phyloP scores from a whole-genome alignment of 805 yeast genomes.

The Candida manassasensis region DNA sequence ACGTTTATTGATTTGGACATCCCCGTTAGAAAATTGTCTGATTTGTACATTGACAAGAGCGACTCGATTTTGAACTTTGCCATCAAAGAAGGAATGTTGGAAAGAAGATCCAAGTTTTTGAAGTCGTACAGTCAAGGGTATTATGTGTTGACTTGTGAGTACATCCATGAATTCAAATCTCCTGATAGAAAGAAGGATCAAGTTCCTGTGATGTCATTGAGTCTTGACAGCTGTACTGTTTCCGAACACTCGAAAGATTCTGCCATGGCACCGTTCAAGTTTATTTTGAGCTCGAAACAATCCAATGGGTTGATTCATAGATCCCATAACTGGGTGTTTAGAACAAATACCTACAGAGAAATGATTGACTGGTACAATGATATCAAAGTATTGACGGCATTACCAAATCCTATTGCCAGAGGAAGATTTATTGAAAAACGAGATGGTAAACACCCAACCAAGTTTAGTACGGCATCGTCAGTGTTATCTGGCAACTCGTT shows the following conservation, averaged over 20 bases:
- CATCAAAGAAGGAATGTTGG: conserved; percentile 75
- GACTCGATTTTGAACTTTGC: conserved; percentile 60
- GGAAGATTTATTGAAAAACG: conserved; percentile 36
- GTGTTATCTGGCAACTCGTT: conserved; percentile 5
- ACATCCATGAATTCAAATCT: conserved; percentile 84
- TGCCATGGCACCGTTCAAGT: conserved; percentile 60
- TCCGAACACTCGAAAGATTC: conserved; percentile 79
- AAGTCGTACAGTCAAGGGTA: conserved; percentile 89
- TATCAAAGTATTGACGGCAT: conserved; percentile 59
- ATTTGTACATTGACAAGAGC: conserved; percentile 62
- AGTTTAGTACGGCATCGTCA: conserved; percentile 13
- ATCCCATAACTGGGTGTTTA: conserved; percentile 92
- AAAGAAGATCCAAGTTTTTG: conserved; percentile 84
- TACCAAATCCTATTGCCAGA: conserved; percentile 58
- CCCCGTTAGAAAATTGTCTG: conserved; percentile 35
- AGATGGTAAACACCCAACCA: conserved; percentile 8
- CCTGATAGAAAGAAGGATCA: conserved; percentile 78
- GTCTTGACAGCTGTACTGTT: conserved; percentile 74
- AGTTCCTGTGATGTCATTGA: conserved; percentile 75
- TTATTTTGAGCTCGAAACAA: conserved; percentile 68
- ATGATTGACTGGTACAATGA: conserved; percentile 87
- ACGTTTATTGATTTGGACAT: conserved; percentile 39
- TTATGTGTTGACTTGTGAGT: conserved; percentile 86
- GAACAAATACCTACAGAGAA: conserved; percentile 74
- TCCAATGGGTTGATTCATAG: conserved; percentile 70